Evolutionary conservation across 495 filamentous ascomycete genomes (phyloP).

Genomic region (Hypoxylon lenormandii): DNA sequence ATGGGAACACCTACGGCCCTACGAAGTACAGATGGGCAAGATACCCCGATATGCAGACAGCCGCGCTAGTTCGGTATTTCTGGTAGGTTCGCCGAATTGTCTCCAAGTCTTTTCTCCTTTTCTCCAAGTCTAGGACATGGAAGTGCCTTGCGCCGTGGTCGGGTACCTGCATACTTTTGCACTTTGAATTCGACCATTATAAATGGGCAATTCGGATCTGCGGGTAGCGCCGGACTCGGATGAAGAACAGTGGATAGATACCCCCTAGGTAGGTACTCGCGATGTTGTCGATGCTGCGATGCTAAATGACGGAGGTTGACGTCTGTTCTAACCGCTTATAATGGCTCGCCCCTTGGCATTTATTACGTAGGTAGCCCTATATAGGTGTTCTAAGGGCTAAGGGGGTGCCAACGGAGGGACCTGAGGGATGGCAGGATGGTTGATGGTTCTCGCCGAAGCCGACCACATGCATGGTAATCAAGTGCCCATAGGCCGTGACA

Average conservation of each 20-base stretch:
- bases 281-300: background rate
- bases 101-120: no score
- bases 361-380: constrained; percentile 15
- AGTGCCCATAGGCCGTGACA: constrained; percentile 39
- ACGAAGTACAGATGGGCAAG: no score
- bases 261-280: background rate
- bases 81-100: no score
- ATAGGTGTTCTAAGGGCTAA: no score
- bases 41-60: no score
- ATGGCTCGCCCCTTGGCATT: constrained; percentile 22
- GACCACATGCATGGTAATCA: constrained; percentile 38
- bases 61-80: no score
- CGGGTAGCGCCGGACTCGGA: background rate
- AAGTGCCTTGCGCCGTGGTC: constrained; percentile 8
- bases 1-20: no score
- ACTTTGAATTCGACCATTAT: constrained; percentile 13
- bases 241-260: background rate
- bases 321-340: background rate
- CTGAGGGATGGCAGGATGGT: no score
- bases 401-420: no score
- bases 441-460: background rate
- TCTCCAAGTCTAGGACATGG: no score
- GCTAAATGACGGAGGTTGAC: constrained; percentile 10
- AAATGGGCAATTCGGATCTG: background rate
- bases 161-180: constrained; percentile 41